Conservation (phyloP, 2,329 filamentous ascomycete genomes). For the Apiospora marii region DNA sequence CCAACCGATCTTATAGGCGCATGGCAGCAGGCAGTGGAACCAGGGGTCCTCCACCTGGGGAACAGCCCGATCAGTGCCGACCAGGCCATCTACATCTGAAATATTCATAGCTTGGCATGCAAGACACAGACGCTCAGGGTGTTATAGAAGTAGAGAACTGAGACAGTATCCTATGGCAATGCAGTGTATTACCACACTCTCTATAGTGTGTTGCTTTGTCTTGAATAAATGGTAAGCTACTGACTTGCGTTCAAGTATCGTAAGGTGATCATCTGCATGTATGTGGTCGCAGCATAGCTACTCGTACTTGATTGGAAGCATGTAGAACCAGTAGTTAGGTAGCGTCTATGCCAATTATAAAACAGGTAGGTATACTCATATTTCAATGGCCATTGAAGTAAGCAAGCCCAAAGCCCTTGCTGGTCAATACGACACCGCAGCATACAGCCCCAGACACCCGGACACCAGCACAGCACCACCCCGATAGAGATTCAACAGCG, state of each 20-base stretch:
- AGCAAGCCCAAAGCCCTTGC: not conserved
- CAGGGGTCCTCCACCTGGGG: not conserved
- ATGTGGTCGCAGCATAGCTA: no score
- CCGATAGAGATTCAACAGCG: slow-evolving; percentile 73
- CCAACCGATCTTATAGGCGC: slow-evolving; percentile 11
- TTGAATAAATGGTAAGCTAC: no score
- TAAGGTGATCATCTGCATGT: no score
- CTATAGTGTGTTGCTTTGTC: no score
- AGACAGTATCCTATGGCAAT: no score
- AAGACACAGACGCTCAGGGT: no score
- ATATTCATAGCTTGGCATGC: not conserved
- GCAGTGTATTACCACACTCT: no score
- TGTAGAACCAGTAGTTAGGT: no score
- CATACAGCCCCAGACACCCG: slow-evolving; percentile 48
- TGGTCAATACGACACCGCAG: slow-evolving; percentile 58
- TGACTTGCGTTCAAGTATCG: no score
- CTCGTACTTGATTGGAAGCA: no score
- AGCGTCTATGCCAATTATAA: not conserved
- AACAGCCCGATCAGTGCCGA: not conserved
- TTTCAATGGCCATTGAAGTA: not conserved
- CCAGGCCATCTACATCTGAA: not conserved
- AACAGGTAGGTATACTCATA: no score
- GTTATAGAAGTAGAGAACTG: no score
- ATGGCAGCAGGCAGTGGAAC: not conserved
- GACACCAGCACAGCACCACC: slow-evolving; percentile 52